A percentile compares a stretch with the other conserved stretches of the same genome.
Evolutionary conservation across 1,284 basidiomycete genomes (phyloP).

Genomic region (Hemileia vastatrix): DNA sequence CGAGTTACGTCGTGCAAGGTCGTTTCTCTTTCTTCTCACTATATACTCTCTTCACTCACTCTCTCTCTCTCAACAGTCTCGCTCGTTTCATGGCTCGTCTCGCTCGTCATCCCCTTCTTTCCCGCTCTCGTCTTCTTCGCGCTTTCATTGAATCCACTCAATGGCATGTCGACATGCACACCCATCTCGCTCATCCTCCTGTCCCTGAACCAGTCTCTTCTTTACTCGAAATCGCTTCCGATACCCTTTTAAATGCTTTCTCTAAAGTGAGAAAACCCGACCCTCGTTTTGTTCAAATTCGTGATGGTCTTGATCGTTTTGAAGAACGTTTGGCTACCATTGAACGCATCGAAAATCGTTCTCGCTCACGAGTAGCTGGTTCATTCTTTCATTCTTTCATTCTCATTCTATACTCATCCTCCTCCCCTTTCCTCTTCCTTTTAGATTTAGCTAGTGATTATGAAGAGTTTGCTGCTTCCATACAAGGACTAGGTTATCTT

Average conservation of each 20-base stretch:
- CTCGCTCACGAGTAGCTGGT: conserved; percentile 25
- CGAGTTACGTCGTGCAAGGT: conserved; percentile 77
- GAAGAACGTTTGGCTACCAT: conserved; percentile 76
- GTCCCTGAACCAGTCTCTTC: conserved; percentile 63
- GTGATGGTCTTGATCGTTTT: conserved; percentile 81
- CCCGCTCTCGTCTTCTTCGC: conserved; percentile 73
- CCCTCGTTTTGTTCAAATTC: conserved; percentile 83
- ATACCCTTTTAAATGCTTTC: conserved; percentile 90
- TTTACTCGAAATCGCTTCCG: conserved; percentile 87
- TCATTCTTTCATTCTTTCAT: not conserved
- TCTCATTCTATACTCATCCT: not conserved
- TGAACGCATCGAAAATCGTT: conserved; percentile 57
- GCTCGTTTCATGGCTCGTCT: conserved; percentile 86
- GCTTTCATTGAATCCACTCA: conserved; percentile 93
- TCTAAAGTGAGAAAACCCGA: conserved; percentile 91
- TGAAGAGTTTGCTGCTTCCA: conserved; percentile 85
- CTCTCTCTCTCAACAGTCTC: conserved; percentile 52
- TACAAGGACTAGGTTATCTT: conserved; percentile 91
- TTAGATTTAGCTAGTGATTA: conserved; percentile 90
- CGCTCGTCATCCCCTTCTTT: conserved; percentile 85
- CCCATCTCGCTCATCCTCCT: conserved; percentile 78
- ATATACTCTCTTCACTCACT: not conserved
- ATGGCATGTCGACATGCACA: conserved; percentile 98
- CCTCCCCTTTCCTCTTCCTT: conserved; percentile 40
- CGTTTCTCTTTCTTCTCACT: too few relatives aligned